phyloP scores from a whole-genome alignment of 1,284 basidiomycete genomes.

The Ceratobasidium sp. region DNA sequence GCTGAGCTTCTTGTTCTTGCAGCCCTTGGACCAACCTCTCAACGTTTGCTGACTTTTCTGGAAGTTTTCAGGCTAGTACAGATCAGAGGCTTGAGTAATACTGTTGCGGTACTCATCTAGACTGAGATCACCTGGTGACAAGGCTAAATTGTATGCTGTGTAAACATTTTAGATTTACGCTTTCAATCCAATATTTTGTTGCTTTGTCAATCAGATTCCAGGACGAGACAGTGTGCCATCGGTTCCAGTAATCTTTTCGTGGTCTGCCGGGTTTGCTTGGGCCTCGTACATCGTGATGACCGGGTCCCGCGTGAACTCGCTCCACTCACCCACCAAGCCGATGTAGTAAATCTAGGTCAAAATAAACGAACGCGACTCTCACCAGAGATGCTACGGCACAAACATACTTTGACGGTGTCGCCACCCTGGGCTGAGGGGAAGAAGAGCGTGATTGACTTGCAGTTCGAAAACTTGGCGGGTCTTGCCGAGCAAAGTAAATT shows the following conservation, averaged over 20 bases:
- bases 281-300: conserved; percentile 79
- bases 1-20: conserved; percentile 15
- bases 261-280: conserved; percentile 78
- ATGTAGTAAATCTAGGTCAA: conserved; percentile 66
- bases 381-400: neutral
- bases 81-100: too few species aligned
- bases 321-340: conserved; percentile 80
- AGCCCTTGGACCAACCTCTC: neutral
- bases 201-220: conserved; percentile 37
- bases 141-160: neutral
- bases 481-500: conserved; percentile 52
- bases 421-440: conserved; percentile 76
- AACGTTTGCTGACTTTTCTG: conserved; percentile 5
- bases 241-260: conserved; percentile 76
- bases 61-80: neutral
- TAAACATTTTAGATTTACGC: neutral
- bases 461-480: conserved; percentile 75
- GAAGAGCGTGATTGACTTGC: conserved; percentile 74
- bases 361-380: neutral
- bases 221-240: conserved; percentile 54
- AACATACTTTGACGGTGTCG: conserved; percentile 59
- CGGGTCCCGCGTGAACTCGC: conserved; percentile 66
- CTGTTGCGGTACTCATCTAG: neutral
- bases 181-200: neutral
- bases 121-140: neutral